Evolutionary conservation across 106 monocot genomes (phyloP).

Genomic region (Dioscorea alata): DNA sequence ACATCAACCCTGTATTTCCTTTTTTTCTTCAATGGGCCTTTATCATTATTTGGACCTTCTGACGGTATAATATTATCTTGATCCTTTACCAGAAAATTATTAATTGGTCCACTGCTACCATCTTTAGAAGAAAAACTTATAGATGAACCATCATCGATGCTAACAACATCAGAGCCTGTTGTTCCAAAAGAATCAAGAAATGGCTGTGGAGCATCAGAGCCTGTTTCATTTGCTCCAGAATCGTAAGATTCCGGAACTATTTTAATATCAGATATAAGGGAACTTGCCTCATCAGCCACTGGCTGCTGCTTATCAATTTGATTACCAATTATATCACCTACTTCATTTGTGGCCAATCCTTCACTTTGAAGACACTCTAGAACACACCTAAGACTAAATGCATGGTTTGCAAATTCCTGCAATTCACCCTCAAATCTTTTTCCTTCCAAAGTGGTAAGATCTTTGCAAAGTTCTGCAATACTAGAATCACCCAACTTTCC

Average conservation of each 20-base stretch:
- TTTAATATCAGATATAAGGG: constrained; percentile 11
- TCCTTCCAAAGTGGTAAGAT: constrained; percentile 86
- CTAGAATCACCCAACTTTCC: constrained; percentile 90
- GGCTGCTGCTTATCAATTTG: constrained; percentile 16
- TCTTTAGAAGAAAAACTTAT: constrained; percentile 10
- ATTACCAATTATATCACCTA: constrained; percentile 13
- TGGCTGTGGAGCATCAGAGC: constrained; percentile 7
- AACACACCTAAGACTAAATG: constrained; percentile 88
- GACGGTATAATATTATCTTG: constrained; percentile 2
- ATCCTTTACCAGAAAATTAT: constrained; percentile 2
- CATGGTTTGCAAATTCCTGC: constrained; percentile 99
- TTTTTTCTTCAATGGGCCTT: constrained; percentile 30
- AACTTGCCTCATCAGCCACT: constrained; percentile 6
- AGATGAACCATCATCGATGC: neutral
- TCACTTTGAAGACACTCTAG: constrained; percentile 88
- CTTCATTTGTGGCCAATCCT: constrained; percentile 38
- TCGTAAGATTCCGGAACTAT: constrained; percentile 6
- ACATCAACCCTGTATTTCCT: constrained; percentile 79
- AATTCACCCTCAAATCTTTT: constrained; percentile 95
- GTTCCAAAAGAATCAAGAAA: constrained; percentile 7
- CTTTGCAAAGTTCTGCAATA: constrained; percentile 83
- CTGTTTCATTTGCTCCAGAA: constrained; percentile 18
- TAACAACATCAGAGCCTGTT: constrained; percentile 9
- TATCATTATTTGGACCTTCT: constrained; percentile 19
- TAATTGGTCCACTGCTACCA: constrained; percentile 8